phyloP scores from a whole-genome alignment of 345 rosid species.

The Rubroshorea leprosula region DNA sequence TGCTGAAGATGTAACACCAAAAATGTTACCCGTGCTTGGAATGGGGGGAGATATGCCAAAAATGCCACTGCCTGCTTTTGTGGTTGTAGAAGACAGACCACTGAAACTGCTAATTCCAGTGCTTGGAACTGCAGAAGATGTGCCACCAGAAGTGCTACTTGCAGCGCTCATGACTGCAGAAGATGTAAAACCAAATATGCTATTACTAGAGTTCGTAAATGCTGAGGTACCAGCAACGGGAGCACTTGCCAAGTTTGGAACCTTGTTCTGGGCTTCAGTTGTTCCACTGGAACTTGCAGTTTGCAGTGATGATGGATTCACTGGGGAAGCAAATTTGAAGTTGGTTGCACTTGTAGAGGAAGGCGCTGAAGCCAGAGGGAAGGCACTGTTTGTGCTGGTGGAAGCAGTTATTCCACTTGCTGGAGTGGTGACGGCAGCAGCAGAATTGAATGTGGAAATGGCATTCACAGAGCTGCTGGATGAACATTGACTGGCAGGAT shows the following conservation, averaged over 20 bases:
- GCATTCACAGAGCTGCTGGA: conserved; percentile 17
- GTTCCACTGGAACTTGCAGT: conserved; percentile 22
- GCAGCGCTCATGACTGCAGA: conserved; percentile 19
- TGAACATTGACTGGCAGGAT: conserved; percentile 29
- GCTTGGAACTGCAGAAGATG: conserved; percentile 25
- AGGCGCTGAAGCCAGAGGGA: conserved; percentile 30
- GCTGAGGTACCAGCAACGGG: conserved; percentile 37
- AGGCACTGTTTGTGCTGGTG: conserved; percentile 13
- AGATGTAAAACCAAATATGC: conserved; percentile 19
- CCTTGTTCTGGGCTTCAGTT: conserved; percentile 40
- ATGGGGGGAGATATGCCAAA: conserved; percentile 26
- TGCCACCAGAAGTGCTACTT: conserved; percentile 23
- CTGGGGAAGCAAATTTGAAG: conserved; percentile 46
- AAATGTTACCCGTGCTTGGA: conserved; percentile 17
- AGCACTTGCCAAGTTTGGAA: conserved; percentile 21
- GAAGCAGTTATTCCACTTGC: not conserved
- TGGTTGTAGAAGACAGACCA: conserved; percentile 29
- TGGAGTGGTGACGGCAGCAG: conserved; percentile 20
- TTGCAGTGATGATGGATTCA: no score
- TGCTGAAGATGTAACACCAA: conserved; percentile 23
- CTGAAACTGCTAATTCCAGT: conserved; percentile 24
- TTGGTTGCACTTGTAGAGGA: conserved; percentile 23
- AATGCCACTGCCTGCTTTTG: conserved; percentile 27
- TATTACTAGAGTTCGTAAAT: conserved; percentile 27
- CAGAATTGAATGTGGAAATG: conserved; percentile 11